Evolutionary conservation across 75 land plant species (phyloP).

Genomic region (Pinus albicaulis): DNA sequence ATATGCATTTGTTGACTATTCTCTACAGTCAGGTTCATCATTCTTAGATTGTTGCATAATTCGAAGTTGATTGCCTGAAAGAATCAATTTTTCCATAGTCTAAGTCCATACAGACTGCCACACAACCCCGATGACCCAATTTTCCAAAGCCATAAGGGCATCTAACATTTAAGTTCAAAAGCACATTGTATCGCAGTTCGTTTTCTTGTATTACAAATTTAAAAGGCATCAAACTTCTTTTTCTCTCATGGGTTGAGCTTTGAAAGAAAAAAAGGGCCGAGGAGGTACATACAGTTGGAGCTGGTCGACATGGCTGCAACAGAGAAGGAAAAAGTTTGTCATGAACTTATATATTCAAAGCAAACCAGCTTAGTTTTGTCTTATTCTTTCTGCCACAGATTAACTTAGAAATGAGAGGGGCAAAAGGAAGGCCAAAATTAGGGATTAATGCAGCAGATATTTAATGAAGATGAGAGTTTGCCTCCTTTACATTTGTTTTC

Average conservation of each 20-base stretch:
- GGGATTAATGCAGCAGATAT: background rate
- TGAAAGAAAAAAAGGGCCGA: background rate
- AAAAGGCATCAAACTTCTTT: background rate
- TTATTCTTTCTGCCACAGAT: background rate
- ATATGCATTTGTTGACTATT: conserved; percentile 87
- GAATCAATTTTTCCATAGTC: conserved; percentile 1
- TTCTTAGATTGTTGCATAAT: conserved; percentile 47
- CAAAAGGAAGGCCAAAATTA: background rate
- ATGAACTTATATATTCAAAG: background rate
- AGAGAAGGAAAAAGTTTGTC: background rate
- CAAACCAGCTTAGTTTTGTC: background rate
- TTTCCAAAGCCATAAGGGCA: background rate
- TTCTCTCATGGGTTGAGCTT: background rate
- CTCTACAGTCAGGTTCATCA: conserved; percentile 41
- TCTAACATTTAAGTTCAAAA: background rate
- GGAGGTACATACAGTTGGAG: conserved; percentile 9
- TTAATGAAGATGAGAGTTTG: background rate
- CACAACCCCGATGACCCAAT: background rate
- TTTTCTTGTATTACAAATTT: background rate
- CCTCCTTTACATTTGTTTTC: conserved; percentile 18
- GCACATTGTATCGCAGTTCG: background rate
- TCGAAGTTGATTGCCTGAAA: conserved; percentile 78
- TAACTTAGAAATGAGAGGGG: background rate
- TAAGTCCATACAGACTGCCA: background rate
- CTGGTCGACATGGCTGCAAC: conserved; percentile 13